Base-by-base conservation (phyloP, 495 filamentous ascomycete genomes). In the Lophiotrema nucula region DNA sequence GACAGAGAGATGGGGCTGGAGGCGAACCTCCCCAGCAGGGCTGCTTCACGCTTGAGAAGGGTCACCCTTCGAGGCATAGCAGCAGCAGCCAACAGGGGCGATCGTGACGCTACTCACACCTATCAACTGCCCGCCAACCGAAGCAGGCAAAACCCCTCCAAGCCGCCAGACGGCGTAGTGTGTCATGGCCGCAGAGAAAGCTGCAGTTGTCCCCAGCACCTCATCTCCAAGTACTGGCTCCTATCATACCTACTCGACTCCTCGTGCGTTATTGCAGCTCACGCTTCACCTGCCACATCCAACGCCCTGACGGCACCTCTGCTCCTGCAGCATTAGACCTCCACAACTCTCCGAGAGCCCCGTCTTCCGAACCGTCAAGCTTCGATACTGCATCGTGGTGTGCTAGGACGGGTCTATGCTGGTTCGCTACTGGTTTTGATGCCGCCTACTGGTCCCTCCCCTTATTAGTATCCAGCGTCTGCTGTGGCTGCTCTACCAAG, bases 131-230 rank as follows among this genome's bases (percentile, higher is more conserved):
- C 51, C 52, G 39, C 51, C 38, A 44, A 52, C 53, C 38, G 24
- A 55, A 60, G 43, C 58, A 49, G 58, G 48, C 42, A 53, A 60
- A 46, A 42, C 57, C 56, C 48, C 49, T 54, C 47, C 57, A 47
- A 51, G 56, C 57, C 54, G 57, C 50, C 57, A 53, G 57, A 60
- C 57, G 23, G 49, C 19, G 31, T 10, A 38, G 39, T 60, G 58
- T 61, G 58, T 61, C 58, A 61, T 61, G 58, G 50, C 28, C 31
- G 51, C 44, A 56, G 42, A 47, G 58, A 56, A 56, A 51, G 51
- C 45, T 44, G 37, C 46, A 43, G 28, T 6, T 18, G 22, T 38
- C 50, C 43, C 26, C 37, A 45, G 19, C 47, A 13, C 26, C 53
- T 27, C 18, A 6, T 4, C 4, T 18, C 46, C 12, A n/a, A n/a